phyloP scores from a whole-genome alignment of 1,284 basidiomycete genomes.

The Fomitopsis schrenkii region DNA sequence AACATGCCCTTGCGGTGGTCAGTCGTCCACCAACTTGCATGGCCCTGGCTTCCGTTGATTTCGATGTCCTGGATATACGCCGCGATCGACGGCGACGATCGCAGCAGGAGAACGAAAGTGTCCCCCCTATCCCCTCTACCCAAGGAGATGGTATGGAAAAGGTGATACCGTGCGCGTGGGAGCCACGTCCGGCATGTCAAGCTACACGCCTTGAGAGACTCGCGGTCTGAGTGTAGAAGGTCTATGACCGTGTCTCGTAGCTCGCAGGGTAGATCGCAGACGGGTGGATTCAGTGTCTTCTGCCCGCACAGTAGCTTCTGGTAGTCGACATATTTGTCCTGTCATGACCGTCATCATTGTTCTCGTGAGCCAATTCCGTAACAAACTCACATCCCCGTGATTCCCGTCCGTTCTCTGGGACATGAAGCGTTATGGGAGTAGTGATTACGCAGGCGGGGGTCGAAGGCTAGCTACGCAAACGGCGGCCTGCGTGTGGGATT shows the following conservation, averaged over 20 bases:
- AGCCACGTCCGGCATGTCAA: conserved; percentile 34
- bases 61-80: conserved; percentile 16
- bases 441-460: not conserved
- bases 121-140: conserved; percentile 13
- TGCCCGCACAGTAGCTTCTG: not conserved
- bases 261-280: conserved; percentile 23
- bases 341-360: not conserved
- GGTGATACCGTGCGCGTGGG: conserved; percentile 27
- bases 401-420: not conserved
- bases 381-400: not conserved
- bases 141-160: conserved; percentile 21
- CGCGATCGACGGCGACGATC: conserved; percentile 10
- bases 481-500: not conserved
- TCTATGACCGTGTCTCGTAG: conserved; percentile 30
- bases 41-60: conserved; percentile 10
- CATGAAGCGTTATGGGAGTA: not conserved
- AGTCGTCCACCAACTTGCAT: conserved; percentile 10
- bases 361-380: not conserved
- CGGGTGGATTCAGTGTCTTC: not conserved
- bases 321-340: not conserved
- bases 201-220: conserved; percentile 26
- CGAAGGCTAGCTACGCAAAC: not conserved
- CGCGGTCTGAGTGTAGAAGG: conserved; percentile 22
- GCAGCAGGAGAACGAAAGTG: conserved; percentile 14
- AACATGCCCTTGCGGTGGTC: conserved; percentile 1